Percentiles rank a stretch among this genome's conserved stretches.
Evolutionary conservation across 495 filamentous ascomycete genomes (phyloP).

Genomic region (Penicillium cataractarum): DNA sequence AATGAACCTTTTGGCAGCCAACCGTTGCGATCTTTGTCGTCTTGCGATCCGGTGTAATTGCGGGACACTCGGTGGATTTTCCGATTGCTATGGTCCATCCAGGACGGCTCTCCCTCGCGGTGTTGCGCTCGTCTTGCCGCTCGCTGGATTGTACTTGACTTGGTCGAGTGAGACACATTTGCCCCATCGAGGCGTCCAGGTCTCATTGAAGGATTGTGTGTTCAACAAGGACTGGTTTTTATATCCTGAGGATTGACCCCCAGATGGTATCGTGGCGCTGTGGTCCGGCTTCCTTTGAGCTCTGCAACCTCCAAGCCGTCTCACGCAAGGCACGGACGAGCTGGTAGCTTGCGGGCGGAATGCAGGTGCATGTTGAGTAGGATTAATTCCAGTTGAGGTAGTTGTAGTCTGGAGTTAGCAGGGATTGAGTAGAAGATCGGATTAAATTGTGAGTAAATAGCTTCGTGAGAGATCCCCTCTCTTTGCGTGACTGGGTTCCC

Average conservation of each 20-base stretch:
- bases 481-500: background rate
- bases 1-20: constrained; percentile 7
- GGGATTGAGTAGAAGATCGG: background rate
- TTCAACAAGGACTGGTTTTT: too few species aligned
- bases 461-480: background rate
- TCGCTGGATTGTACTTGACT: background rate
- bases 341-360: constrained; percentile 6
- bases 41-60: background rate
- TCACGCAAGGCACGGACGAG: constrained; percentile 19
- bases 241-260: too few species aligned
- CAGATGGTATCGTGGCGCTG: background rate
- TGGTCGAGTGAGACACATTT: background rate
- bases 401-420: background rate
- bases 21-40: constrained; percentile 1
- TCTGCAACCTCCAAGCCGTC: constrained; percentile 10
- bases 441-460: background rate
- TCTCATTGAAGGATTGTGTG: background rate
- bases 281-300: background rate
- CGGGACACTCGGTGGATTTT: background rate
- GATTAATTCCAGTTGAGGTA: background rate
- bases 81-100: background rate
- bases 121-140: background rate
- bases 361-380: constrained; percentile 22
- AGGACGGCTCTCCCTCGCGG: background rate
- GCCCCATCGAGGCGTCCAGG: background rate